Conservation (phyloP, 2,329 filamentous ascomycete species). For the Diplodia mutila region DNA sequence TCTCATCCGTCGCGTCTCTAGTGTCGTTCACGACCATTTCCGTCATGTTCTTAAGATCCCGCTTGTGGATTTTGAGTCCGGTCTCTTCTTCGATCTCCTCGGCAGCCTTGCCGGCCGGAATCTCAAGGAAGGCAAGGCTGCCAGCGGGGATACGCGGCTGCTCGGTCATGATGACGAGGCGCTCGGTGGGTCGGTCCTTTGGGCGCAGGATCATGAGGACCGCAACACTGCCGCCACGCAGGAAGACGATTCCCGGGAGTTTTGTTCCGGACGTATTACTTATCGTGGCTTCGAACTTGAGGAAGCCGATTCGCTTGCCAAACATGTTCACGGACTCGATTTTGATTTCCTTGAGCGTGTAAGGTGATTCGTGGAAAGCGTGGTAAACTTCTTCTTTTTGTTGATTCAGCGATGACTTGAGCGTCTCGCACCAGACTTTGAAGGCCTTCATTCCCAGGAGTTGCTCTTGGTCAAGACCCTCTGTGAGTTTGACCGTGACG, state of each 20-base stretch:
- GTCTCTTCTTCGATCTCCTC: neutral
- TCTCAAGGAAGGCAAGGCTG: neutral
- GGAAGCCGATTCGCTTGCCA: neutral
- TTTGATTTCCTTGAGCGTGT: neutral
- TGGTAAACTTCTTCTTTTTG: neutral
- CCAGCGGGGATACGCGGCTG: neutral
- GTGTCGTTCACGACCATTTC: neutral
- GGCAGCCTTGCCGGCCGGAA: neutral
- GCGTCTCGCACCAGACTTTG: neutral
- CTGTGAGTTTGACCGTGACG: fast-evolving
- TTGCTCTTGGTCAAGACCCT: neutral
- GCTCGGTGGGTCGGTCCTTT: neutral
- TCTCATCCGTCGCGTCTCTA: neutral
- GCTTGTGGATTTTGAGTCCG: neutral
- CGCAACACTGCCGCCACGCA: neutral
- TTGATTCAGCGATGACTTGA: neutral
- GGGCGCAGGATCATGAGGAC: neutral
- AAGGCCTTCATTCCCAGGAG: neutral
- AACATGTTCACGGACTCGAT: neutral
- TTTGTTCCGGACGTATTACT: fast-evolving
- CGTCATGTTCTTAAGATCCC: neutral
- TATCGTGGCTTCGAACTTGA: neutral
- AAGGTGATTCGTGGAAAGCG: neutral
- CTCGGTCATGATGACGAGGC: neutral
- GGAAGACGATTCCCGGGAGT: neutral